phyloP scores from a whole-genome alignment of 2,329 filamentous ascomycete species.

The Truncatella angustata region DNA sequence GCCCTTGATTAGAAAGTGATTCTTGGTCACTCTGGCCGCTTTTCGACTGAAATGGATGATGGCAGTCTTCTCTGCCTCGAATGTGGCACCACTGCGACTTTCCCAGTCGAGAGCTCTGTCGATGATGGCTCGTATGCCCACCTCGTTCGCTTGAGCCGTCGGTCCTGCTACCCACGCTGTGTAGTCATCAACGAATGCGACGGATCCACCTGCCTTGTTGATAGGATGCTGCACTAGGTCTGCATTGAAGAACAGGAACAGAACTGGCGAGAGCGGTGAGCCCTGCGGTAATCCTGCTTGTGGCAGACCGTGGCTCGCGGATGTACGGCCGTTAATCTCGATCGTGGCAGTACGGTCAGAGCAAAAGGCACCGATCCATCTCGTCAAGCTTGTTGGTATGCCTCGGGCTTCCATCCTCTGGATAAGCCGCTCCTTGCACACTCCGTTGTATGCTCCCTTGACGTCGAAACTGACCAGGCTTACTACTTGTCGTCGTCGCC shows the following conservation, averaged over 20 bases:
- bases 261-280: constrained; percentile 33
- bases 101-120: constrained; percentile 21
- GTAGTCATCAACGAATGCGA: constrained; percentile 15
- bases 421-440: constrained; percentile 30
- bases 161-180: not conserved
- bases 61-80: constrained; percentile 23
- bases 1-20: constrained; percentile 19
- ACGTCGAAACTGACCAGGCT: constrained; percentile 37
- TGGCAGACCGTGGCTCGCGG: not conserved
- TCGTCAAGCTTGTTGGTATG: constrained; percentile 16
- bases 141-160: constrained; percentile 13
- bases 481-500: constrained; percentile 21
- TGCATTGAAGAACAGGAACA: constrained; percentile 31
- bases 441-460: constrained; percentile 39
- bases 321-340: not conserved
- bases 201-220: constrained; percentile 19
- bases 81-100: constrained; percentile 21
- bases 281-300: constrained; percentile 13
- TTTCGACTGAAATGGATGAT: constrained; percentile 19
- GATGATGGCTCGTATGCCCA: constrained; percentile 20
- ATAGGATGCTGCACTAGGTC: constrained; percentile 25
- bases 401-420: constrained; percentile 18
- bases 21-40: not conserved
- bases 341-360: constrained; percentile 20
- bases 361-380: constrained; percentile 24